A percentile compares a stretch with the other conserved stretches of the same genome.
Evolutionary conservation across 1,139 yeast genomes (phyloP).

Genomic region (Yamadazyma atmosphaerica): DNA sequence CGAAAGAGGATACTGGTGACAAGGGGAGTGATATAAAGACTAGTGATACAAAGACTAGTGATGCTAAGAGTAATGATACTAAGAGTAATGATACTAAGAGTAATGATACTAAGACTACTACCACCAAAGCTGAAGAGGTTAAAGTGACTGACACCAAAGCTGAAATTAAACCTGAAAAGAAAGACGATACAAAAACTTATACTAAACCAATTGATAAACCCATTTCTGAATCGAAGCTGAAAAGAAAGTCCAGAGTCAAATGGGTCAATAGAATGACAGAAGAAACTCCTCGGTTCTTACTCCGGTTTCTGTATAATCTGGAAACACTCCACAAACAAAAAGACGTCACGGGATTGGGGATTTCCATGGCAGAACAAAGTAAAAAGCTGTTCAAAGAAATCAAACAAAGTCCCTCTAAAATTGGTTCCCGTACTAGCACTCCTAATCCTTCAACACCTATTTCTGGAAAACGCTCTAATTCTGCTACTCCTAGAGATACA

Average conservation of each 20-base stretch:
- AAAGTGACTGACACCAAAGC: not conserved
- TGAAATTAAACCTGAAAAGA: too few relatives aligned
- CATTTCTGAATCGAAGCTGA: too few relatives aligned
- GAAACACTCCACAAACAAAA: conserved; percentile 3
- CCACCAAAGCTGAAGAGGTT: not conserved
- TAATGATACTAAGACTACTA: not conserved
- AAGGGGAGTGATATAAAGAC: too few relatives aligned
- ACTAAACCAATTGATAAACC: too few relatives aligned
- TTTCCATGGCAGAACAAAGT: conserved; percentile 8
- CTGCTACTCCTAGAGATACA: not conserved
- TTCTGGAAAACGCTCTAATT: not conserved
- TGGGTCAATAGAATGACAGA: conserved; percentile 36
- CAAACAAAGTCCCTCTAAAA: conserved; percentile 1
- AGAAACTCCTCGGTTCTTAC: conserved; percentile 11
- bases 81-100: too few relatives aligned
- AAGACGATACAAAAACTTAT: too few relatives aligned
- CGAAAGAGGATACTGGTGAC: too few relatives aligned
- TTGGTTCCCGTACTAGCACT: not conserved
- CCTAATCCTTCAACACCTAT: not conserved
- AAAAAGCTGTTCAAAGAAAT: not conserved
- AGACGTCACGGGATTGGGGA: conserved; percentile 28
- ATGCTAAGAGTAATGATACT: too few relatives aligned
- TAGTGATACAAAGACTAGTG: too few relatives aligned
- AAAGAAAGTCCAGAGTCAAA: conserved; percentile 19
- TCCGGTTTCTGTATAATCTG: conserved; percentile 9